Base-by-base conservation (phyloP, 805 yeast genomes). In the Nakazawaea wyomingensis region DNA sequence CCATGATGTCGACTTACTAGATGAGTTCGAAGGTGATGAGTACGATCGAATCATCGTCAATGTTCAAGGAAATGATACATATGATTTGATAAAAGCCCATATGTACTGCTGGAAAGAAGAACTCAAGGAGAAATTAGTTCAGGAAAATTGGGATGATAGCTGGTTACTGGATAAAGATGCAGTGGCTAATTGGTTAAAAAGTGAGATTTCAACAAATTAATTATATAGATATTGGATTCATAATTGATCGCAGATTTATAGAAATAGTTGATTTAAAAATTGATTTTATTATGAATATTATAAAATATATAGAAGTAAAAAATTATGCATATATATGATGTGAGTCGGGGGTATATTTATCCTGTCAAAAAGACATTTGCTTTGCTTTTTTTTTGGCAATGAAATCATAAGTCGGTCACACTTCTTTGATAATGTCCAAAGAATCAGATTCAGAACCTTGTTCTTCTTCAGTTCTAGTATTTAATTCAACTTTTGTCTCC, bases 1-100 rank as follows among this genome's bases (percentile, higher is more conserved):
- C 1, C 44, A 31, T 9, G 51, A 54, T 19, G n/a, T 54, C 13
- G 17, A 27, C 6, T 47, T 43, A 22, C 37, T 54, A 19, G 60
- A 55, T 39, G 21, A 44, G 28, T 55, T 55, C 43, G 60, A 55
- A 44, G 59, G 58, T 10, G 51, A 45, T 27, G 54, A 54, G 22
- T 55, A 55, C 29, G 14, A 22, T 9, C 45, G 58, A 17, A 30
- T 37, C 26, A 27, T 28, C 4, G 50, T 50, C 3, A 20, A 20
- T 5, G 53, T 54, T n/a, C 41, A 33, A 6, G 18, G 36, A 3
- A 28, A 19, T 5, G 32, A 17, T 24, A 32, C n/a, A n/a, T n/a
- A 21, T 4, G 9, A 17, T 2, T 4, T 14, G 2, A 47, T 41
- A 10, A 28, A 43, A 8, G 54, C 53, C 3, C 19, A 41, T 34